Base-by-base conservation (phyloP, 306 rosid genomes). In the Cicer yamashitae region DNA sequence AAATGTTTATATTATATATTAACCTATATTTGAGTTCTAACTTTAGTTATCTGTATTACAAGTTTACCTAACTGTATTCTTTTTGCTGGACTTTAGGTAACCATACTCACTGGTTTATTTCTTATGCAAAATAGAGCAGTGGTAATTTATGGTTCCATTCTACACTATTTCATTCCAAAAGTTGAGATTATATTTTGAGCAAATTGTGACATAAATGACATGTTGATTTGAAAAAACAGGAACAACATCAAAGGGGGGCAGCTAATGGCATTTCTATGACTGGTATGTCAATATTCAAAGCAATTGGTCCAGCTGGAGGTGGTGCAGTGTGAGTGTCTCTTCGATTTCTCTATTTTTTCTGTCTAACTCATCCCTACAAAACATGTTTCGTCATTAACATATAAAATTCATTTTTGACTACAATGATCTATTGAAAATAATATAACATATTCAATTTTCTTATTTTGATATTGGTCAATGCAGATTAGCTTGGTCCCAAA, bases 191-290 rank as follows among this genome's bases (percentile, higher is more conserved):
- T 22, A 13, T 56, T 17, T 38, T 30, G 5, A 62, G 13, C 4
- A 18, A 67, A 30, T 8, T 73, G 54, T 41, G 43, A 12, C 38
- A 40, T 12, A 65, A 7, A 37, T 51, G 77, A 3, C 40, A 54
- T 50, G 9, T 65, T 79, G 41, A 53, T 80, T 77, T 74, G 64
- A 9, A 73, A 71, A 78, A 78, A 48, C 72, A 91, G 98, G 87
- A 82, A 56, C 98, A 89, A 84, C 76, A 79, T 46, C 92, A 89
- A 80, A 87, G 97, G 56, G 97, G 96, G 10, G 90, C 89, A 20
- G 94, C 96, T 40, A 93, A 89, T 83, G 96, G 98, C 69, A 70
- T 91, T 70, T 43, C 94, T n/a, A 82, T 93, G 96, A 88, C 98
- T 30, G 88, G 56, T 11, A 86, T 89, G 92, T 91, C 97, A 50